Evolutionary conservation across 2,329 filamentous ascomycete species (phyloP).

Genomic region (Aspergillus costaricaensis): DNA sequence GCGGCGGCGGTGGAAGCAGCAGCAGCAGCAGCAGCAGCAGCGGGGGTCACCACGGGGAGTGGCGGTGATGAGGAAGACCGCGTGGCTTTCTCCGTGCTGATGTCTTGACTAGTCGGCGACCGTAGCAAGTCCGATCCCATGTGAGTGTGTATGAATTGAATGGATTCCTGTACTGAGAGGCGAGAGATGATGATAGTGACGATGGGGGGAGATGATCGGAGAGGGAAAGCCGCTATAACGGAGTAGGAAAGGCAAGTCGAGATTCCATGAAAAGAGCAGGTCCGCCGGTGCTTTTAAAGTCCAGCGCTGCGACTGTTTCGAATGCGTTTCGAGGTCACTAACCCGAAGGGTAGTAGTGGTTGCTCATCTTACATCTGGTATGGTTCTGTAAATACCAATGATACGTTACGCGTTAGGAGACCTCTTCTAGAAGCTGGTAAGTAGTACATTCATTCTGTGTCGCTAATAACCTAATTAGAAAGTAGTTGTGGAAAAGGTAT

Average conservation of each 20-base stretch:
- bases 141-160: not conserved
- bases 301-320: not conserved
- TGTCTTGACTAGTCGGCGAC: not conserved
- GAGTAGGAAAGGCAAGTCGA: not conserved
- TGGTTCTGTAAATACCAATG: too few species aligned
- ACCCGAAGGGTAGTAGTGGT: too few species aligned
- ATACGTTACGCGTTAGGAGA: too few species aligned
- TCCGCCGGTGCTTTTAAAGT: not conserved
- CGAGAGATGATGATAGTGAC: not conserved
- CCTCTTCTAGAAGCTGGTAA: too few species aligned
- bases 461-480: too few species aligned
- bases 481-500: too few species aligned
- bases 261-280: not conserved
- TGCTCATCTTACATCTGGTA: too few species aligned
- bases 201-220: not conserved
- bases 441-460: too few species aligned
- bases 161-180: not conserved
- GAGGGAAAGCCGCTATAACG: not conserved
- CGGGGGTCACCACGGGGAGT: not conserved
- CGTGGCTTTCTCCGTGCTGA: not conserved
- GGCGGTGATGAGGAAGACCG: not conserved
- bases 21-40: not conserved
- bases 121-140: conserved; percentile 1
- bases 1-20: not conserved
- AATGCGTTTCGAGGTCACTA: too few species aligned